Evolutionary conservation across 1,284 basidiomycete genomes (phyloP).

Genomic region (Ceratorhiza oryzae-sativae): DNA sequence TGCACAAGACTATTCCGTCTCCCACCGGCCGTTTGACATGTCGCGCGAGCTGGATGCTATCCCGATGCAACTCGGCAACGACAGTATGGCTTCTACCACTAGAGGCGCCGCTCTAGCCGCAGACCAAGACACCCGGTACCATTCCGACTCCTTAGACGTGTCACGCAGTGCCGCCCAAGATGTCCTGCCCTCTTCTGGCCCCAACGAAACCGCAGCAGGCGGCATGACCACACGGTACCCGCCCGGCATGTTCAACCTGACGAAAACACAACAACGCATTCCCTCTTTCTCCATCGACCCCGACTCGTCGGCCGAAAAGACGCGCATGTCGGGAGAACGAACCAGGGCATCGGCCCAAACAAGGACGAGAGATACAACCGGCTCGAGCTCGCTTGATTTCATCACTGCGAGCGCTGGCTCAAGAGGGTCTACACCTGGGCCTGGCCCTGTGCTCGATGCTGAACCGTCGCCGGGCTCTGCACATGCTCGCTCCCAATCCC

Average conservation of each 20-base stretch:
- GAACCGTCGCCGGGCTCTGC: neutral
- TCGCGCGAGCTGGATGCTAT: constrained; percentile 34
- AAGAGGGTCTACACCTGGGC: neutral
- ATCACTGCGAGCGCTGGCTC: constrained; percentile 2
- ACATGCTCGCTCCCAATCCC: neutral
- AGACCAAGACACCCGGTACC: neutral
- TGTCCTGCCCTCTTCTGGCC: neutral
- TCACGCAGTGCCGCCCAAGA: neutral
- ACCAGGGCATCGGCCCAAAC: neutral
- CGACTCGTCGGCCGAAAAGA: neutral
- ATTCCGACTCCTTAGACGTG: neutral
- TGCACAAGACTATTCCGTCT: constrained; percentile 1
- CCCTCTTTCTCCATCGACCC: constrained; percentile 10
- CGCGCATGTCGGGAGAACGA: too few species aligned
- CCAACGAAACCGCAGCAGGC: neutral
- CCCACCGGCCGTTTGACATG: constrained; percentile 35
- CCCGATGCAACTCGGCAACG: neutral
- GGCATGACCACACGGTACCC: constrained; percentile 34
- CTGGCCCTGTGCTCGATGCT: neutral
- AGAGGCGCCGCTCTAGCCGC: neutral
- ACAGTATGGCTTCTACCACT: too few species aligned
- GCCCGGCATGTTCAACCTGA: constrained; percentile 38
- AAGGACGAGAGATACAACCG: constrained; percentile 9
- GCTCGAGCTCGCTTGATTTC: constrained; percentile 27
- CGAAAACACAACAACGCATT: constrained; percentile 6